phyloP scores from a whole-genome alignment of 495 filamentous ascomycete genomes.

The Diplogelasinospora grovesii region DNA sequence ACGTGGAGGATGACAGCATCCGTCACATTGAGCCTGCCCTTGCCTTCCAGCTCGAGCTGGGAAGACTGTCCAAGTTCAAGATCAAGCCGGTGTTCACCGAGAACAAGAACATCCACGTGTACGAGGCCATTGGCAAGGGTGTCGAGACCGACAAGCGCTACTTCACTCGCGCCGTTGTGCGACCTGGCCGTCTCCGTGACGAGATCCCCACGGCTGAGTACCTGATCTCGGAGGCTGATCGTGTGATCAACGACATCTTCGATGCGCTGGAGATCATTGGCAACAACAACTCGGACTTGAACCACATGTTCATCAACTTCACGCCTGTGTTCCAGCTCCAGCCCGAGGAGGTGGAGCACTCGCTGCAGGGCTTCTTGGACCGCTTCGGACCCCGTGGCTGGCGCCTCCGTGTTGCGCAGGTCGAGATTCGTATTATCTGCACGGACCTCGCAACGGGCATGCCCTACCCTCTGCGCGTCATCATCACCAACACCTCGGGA shows the following conservation, averaged over 20 bases:
- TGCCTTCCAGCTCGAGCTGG: slow-evolving; percentile 95
- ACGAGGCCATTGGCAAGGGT: slow-evolving; percentile 90
- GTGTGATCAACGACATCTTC: slow-evolving; percentile 94
- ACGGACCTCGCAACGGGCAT: slow-evolving; percentile 77
- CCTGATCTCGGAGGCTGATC: slow-evolving; percentile 92
- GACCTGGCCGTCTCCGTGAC: slow-evolving; percentile 86
- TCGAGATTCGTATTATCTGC: slow-evolving; percentile 97
- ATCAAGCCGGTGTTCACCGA: slow-evolving; percentile 98
- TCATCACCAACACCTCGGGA: slow-evolving; percentile 98
- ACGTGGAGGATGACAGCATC: slow-evolving; percentile 87
- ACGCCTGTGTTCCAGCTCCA: slow-evolving; percentile 87
- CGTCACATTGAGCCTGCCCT: slow-evolving; percentile 94
- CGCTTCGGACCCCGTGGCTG: slow-evolving; percentile 92
- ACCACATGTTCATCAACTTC: slow-evolving; percentile 99
- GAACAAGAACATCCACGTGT: slow-evolving; percentile 97
- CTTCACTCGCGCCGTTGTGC: slow-evolving; percentile 91
- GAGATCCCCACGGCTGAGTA: slow-evolving; percentile 98
- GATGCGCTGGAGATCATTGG: slow-evolving; percentile 97
- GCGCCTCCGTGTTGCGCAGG: slow-evolving; percentile 93
- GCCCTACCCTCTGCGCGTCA: slow-evolving; percentile 88
- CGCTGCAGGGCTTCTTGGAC: slow-evolving; percentile 89
- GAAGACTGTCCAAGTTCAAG: slow-evolving; percentile 89
- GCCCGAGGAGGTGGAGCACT: slow-evolving; percentile 87
- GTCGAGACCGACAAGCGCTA: slow-evolving; percentile 95
- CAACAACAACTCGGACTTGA: slow-evolving; percentile 98